Conservation (phyloP, 345 rosid genomes). For the Populus euphratica region DNA sequence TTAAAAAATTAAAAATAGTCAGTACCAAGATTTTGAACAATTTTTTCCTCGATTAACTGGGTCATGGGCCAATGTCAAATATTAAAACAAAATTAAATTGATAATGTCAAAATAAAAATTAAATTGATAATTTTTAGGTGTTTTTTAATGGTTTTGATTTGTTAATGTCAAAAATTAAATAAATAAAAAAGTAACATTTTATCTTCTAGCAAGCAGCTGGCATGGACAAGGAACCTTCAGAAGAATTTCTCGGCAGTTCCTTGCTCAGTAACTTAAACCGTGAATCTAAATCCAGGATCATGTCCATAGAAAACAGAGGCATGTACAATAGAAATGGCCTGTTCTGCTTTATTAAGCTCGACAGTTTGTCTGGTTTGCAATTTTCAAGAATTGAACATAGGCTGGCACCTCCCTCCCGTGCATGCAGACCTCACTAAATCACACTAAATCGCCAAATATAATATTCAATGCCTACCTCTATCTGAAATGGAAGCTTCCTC, state of each 20-base stretch:
- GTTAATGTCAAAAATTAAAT: no score
- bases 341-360: neutral
- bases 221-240: neutral
- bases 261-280: neutral
- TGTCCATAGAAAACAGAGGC: neutral
- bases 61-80: no score
- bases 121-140: no score
- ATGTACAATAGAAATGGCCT: conserved; percentile 3
- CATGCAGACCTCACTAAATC: conserved; percentile 21
- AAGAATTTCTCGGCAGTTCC: conserved; percentile 9
- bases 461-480: neutral
- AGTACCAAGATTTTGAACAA: no score
- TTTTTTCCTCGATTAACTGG: no score
- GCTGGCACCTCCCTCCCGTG: conserved; percentile 31
- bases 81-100: no score
- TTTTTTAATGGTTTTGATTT: no score
- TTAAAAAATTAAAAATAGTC: no score
- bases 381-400: conserved; percentile 10
- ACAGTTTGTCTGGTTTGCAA: conserved; percentile 11
- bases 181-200: neutral
- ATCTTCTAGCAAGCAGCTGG: neutral
- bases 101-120: no score
- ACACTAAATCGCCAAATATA: neutral
- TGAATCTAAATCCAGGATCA: conserved; percentile 6
- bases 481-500: conserved; percentile 30